Conservation (phyloP, 371 early-diverging fungal genomes). For the Rhizopus microsporus region DNA sequence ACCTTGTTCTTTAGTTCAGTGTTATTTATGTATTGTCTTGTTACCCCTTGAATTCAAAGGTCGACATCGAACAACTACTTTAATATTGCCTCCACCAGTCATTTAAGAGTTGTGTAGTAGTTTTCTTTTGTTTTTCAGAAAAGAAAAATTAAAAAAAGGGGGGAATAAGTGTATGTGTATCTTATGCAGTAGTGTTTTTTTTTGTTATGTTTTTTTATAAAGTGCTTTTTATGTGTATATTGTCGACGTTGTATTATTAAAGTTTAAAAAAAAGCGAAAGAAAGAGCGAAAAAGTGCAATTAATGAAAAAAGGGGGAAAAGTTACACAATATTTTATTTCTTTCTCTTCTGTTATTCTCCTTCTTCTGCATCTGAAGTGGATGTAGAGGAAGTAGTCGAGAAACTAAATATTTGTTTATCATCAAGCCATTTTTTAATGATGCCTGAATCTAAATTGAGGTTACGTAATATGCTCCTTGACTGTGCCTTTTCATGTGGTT, state of each 20-base stretch:
- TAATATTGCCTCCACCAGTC: slow-evolving; percentile 63
- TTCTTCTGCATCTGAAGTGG: slow-evolving; percentile 9
- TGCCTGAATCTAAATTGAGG: background rate
- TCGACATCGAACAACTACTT: slow-evolving; percentile 79
- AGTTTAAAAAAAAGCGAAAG: slow-evolving; percentile 4
- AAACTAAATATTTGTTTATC: slow-evolving; percentile 15
- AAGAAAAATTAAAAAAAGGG: background rate
- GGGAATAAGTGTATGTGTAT: background rate
- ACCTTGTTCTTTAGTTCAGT: background rate
- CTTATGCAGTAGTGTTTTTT: background rate
- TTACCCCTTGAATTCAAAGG: slow-evolving; percentile 74
- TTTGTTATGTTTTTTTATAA: background rate
- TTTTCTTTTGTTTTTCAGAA: background rate
- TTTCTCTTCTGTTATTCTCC: slow-evolving; percentile 5
- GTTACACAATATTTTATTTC: background rate
- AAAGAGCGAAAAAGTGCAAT: background rate
- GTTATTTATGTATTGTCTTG: background rate
- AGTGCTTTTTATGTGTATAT: background rate
- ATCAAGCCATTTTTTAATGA: slow-evolving; percentile 10
- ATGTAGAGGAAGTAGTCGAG: background rate
- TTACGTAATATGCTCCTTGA: slow-evolving; percentile 6
- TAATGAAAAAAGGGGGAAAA: background rate
- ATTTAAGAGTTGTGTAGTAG: slow-evolving; percentile 5
- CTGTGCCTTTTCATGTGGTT: slow-evolving; percentile 7
- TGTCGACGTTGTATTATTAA: background rate